These are phyloP conservation scores for Rhodofomes roseus DNA, from an alignment of 1,284 basidiomycete species.

Conservation along the genomic window DNA sequence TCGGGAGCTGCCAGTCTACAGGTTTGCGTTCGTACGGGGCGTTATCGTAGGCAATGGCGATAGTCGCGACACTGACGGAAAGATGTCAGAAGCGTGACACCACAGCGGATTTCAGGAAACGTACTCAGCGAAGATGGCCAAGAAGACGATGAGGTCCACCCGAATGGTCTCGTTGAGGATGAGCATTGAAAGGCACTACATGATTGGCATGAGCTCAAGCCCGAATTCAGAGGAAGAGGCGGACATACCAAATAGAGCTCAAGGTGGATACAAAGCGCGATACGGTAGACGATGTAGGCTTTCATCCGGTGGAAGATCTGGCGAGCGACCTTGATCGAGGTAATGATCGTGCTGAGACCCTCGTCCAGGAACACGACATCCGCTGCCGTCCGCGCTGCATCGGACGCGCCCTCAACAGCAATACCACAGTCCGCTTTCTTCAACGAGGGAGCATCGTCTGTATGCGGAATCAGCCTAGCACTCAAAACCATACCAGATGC, in stretches of 20 bases:
- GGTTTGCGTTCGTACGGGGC: slow-evolving; percentile 9
- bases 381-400: slow-evolving; percentile 8
- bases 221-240: not conserved
- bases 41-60: slow-evolving; percentile 11
- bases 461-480: not conserved
- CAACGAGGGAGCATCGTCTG: slow-evolving; percentile 8
- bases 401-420: slow-evolving; percentile 8
- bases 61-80: slow-evolving; percentile 5
- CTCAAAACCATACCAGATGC: not conserved
- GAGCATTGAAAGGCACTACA: slow-evolving; percentile 8
- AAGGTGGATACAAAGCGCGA: slow-evolving; percentile 10
- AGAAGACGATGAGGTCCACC: slow-evolving; percentile 9
- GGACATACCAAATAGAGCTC: slow-evolving; percentile 7
- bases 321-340: slow-evolving; percentile 10
- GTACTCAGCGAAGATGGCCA: slow-evolving; percentile 11
- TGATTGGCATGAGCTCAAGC: not conserved
- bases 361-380: slow-evolving; percentile 11
- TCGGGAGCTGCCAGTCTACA: slow-evolving; percentile 10
- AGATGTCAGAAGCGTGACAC: not conserved
- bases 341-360: slow-evolving; percentile 12
- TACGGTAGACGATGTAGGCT: slow-evolving; percentile 10
- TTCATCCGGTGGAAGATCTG: slow-evolving; percentile 13
- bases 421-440: slow-evolving; percentile 12
- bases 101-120: not conserved
- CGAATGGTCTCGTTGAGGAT: slow-evolving; percentile 11